phyloP scores from a whole-genome alignment of 257 asterid species.

The Perilla frutescens region DNA sequence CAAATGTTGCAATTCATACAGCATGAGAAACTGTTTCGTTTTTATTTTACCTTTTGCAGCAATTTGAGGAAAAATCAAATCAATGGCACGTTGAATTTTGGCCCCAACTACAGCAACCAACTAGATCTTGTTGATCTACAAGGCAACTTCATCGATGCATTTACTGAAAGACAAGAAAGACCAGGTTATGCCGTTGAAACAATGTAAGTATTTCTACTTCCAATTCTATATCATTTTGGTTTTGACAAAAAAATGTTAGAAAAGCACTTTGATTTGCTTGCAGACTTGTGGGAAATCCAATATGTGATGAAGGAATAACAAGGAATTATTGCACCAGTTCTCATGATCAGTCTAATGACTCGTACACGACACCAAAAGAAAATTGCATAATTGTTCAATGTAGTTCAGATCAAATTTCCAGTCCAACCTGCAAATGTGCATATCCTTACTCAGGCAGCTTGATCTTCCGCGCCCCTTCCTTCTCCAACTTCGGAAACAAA shows the following conservation, averaged over 20 bases:
- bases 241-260: neutral
- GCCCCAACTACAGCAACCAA: constrained; percentile 46
- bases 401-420: constrained; percentile 45
- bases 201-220: constrained; percentile 46
- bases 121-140: constrained; percentile 59
- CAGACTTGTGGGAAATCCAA: constrained; percentile 70
- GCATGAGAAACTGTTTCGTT: neutral
- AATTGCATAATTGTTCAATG: constrained; percentile 60
- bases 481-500: constrained; percentile 66
- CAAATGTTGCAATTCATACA: too few relatives aligned
- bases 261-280: constrained; percentile 10
- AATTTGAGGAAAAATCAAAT: constrained; percentile 57
- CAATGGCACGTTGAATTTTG: constrained; percentile 58
- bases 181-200: constrained; percentile 45
- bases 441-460: constrained; percentile 77
- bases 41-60: constrained; percentile 42
- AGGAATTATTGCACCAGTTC: constrained; percentile 52
- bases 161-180: constrained; percentile 46
- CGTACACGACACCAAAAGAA: constrained; percentile 57
- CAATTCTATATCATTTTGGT: too few relatives aligned
- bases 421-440: constrained; percentile 80
- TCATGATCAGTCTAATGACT: constrained; percentile 34
- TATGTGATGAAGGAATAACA: constrained; percentile 53
- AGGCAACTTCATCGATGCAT: constrained; percentile 52
- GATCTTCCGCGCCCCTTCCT: constrained; percentile 74